phyloP scores from a whole-genome alignment of 306 rosid genomes.

The Dryas drummondii region DNA sequence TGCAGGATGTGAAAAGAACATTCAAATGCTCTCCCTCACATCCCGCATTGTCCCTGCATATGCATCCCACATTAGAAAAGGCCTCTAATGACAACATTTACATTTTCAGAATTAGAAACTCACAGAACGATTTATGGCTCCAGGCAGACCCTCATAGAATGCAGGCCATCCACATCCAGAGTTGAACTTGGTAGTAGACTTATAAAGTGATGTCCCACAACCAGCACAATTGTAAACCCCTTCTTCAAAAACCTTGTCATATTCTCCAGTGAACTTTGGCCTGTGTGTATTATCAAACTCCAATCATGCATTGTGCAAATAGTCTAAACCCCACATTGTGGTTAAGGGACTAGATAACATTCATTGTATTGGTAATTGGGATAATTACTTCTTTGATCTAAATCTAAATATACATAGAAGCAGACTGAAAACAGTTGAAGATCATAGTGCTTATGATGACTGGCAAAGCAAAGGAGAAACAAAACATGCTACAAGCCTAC shows the following conservation, averaged over 20 bases:
- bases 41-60: no score
- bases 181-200: conserved; percentile 71
- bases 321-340: not conserved
- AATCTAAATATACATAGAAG: not conserved
- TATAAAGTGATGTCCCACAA: conserved; percentile 78
- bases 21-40: no score
- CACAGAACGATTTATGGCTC: conserved; percentile 71
- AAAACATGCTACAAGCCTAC: not conserved
- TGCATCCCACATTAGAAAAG: no score
- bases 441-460: not conserved
- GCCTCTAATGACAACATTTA: no score
- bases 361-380: not conserved
- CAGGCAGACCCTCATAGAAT: conserved; percentile 84
- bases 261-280: conserved; percentile 71
- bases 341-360: not conserved
- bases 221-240: conserved; percentile 80
- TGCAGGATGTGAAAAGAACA: no score
- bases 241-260: conserved; percentile 69
- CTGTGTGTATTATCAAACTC: conserved; percentile 36
- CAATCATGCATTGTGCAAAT: not conserved
- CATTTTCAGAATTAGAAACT: conserved; percentile 22
- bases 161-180: conserved; percentile 99
- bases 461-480: no score
- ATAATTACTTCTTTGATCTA: not conserved
- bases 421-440: not conserved